A percentile compares a stretch with the other conserved stretches of the same genome.
Evolutionary conservation across 148 eudicot species (phyloP).

Genomic region (Rhododendron williamsianum): DNA sequence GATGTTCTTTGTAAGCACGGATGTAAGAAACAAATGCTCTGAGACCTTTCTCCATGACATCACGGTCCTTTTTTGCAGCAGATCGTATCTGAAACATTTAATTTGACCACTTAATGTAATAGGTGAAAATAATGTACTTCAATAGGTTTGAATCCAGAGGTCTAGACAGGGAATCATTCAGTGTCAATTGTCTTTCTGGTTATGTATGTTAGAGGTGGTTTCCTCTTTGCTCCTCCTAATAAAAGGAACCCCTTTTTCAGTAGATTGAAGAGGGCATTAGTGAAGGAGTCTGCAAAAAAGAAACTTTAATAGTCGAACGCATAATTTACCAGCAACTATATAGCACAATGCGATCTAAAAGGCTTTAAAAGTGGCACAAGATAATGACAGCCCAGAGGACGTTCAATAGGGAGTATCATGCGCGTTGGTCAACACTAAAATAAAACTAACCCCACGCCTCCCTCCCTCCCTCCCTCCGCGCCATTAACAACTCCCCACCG

Average conservation of each 20-base stretch:
- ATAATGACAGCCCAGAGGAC: background rate
- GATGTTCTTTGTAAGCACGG: constrained; percentile 94
- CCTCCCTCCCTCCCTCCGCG: background rate
- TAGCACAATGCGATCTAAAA: background rate
- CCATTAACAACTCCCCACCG: background rate
- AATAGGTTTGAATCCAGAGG: background rate
- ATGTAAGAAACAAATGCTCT: constrained; percentile 80
- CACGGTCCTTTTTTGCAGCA: constrained; percentile 76
- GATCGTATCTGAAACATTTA: constrained; percentile 56
- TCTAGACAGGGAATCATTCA: background rate
- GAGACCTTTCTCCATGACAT: constrained; percentile 87
- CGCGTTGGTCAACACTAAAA: too few relatives aligned
- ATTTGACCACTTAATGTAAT: background rate
- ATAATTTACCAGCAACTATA: background rate
- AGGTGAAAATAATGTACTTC: background rate
- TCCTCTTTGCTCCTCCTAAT: background rate
- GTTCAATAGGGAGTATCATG: background rate
- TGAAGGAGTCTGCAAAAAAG: background rate
- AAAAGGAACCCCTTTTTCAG: background rate
- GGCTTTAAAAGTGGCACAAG: background rate
- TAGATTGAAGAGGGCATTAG: constrained; percentile 23
- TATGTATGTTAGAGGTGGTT: background rate
- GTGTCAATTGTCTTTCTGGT: background rate
- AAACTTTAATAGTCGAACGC: background rate
- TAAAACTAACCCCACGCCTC: background rate